phyloP scores from a whole-genome alignment of 2,329 filamentous ascomycete genomes.

The Claviceps sp. region DNA sequence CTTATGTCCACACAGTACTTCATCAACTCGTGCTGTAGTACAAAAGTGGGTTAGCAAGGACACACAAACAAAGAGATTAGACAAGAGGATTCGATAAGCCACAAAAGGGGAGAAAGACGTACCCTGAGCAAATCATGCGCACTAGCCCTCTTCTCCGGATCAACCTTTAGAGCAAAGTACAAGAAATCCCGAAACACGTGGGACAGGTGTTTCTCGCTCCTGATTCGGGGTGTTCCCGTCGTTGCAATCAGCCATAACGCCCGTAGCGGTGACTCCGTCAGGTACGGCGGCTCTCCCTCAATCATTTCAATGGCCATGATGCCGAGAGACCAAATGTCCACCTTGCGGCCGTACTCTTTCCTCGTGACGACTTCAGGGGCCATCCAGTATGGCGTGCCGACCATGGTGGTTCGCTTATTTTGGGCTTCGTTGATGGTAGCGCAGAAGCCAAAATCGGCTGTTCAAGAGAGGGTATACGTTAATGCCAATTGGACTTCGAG shows the following conservation, averaged over 20 bases:
- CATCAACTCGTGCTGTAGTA: slow-evolving; percentile 63
- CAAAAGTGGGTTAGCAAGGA: background rate
- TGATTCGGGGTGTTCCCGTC: slow-evolving; percentile 88
- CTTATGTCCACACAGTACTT: slow-evolving; percentile 57
- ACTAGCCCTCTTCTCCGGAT: slow-evolving; percentile 91
- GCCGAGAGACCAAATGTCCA: slow-evolving; percentile 95
- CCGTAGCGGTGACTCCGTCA: slow-evolving; percentile 86
- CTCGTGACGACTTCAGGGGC: slow-evolving; percentile 93
- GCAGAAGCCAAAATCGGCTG: slow-evolving; percentile 96
- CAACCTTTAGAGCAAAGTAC: slow-evolving; percentile 85
- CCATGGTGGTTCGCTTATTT: slow-evolving; percentile 97
- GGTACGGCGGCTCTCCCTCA: slow-evolving; percentile 90
- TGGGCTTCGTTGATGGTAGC: slow-evolving; percentile 96
- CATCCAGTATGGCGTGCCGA: slow-evolving; percentile 99
- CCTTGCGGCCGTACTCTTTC: slow-evolving; percentile 96
- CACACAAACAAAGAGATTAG: background rate
- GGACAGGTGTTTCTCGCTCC: slow-evolving; percentile 75
- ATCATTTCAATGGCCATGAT: slow-evolving; percentile 99
- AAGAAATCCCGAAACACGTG: slow-evolving; percentile 82
- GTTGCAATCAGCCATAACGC: slow-evolving; percentile 94
- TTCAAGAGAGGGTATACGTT: slow-evolving; percentile 10
- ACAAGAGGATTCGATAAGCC: too few relatives aligned
- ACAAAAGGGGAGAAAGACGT: slow-evolving; percentile 23
- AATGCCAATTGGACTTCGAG: background rate
- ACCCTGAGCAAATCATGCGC: slow-evolving; percentile 89